Base-by-base conservation (phyloP, 306 rosid species). In the Sechiopsis laciniata region DNA sequence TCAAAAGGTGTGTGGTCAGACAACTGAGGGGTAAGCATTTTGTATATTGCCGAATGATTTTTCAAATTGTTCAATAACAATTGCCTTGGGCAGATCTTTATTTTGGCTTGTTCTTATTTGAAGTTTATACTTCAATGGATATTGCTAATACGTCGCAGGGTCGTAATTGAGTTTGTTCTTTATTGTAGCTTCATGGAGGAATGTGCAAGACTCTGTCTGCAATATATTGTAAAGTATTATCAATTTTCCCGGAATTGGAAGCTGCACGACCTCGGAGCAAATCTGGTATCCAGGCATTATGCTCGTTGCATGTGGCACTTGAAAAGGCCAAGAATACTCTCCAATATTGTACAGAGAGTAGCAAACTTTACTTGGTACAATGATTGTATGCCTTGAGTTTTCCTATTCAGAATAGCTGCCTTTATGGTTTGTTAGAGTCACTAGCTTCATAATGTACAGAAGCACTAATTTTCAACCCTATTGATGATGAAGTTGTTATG, bases 241-340 rank as follows among this genome's bases (percentile, higher is more conserved):
- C 93, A 37, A 73, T 95, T 65, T 91, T 95, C 80, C 99, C 99
- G 53, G 85, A 96, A 7, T 80, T 95, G 83, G 99, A 95, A 87
- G 99, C 90, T 12, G 93, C 99, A 42, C 91, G 96, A 69, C 99
- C 99, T 58, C 78, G 99, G 85, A 95, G 97, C 84, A 95, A 85
- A 76, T 85, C 97, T 0, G 99, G 99, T 58, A 89, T 95, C 72
- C 97, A 89, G 83, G 97, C 97, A 71, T 84, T 95, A 78, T 95
- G 99, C 78, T 85, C 99, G 2, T 81, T 95, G 83, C 99, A 95
- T 60, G 90, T 95, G 35, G 97, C 95, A 9, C 87, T 95, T 21
- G 97, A 95, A 85, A 95, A 91, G 76, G 80, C 92, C 55, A 95
- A 91, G 82, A 89, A 83, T 81, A 85, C 89, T 83, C 99, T 95